Conservation (phyloP, 78 protist species). For the Dictyostelium citrinum region DNA sequence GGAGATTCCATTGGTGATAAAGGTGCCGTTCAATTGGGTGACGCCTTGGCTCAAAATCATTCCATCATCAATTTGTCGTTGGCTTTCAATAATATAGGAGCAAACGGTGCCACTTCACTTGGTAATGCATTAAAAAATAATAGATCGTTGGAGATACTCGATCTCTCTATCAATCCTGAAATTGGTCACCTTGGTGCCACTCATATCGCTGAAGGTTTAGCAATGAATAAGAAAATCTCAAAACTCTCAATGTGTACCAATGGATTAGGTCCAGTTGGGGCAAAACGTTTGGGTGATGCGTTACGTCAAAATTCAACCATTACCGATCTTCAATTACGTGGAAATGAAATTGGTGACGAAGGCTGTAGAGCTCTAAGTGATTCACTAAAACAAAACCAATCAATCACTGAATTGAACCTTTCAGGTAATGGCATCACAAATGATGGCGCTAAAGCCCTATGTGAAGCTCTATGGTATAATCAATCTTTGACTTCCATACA, state of each 20-base stretch:
- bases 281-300: conserved; percentile 19
- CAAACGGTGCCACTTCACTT: conserved; percentile 28
- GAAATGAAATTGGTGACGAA: conserved; percentile 65
- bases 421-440: conserved; percentile 56
- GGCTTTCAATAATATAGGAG: conserved; percentile 67
- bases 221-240: conserved; percentile 2
- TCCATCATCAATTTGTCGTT: conserved; percentile 33
- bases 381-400: conserved; percentile 6
- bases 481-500: background rate
- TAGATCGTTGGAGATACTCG: background rate
- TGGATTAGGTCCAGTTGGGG: conserved; percentile 78
- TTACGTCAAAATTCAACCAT: conserved; percentile 44
- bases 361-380: conserved; percentile 48
- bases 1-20: conserved; percentile 77
- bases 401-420: conserved; percentile 52
- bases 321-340: conserved; percentile 60
- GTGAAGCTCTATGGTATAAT: conserved; percentile 41
- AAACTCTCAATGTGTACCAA: conserved; percentile 27
- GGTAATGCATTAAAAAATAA: conserved; percentile 32
- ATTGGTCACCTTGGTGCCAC: conserved; percentile 31
- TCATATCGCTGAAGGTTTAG: conserved; percentile 14
- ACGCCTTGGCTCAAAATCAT: conserved; percentile 19
- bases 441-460: conserved; percentile 48
- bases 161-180: conserved; percentile 66
- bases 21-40: conserved; percentile 68